Evolutionary conservation across 164 flowering plant species (phyloP), one percentile per base, ranked within the genome.

Genomic region (Tetrastigma voinierianum): DNA sequence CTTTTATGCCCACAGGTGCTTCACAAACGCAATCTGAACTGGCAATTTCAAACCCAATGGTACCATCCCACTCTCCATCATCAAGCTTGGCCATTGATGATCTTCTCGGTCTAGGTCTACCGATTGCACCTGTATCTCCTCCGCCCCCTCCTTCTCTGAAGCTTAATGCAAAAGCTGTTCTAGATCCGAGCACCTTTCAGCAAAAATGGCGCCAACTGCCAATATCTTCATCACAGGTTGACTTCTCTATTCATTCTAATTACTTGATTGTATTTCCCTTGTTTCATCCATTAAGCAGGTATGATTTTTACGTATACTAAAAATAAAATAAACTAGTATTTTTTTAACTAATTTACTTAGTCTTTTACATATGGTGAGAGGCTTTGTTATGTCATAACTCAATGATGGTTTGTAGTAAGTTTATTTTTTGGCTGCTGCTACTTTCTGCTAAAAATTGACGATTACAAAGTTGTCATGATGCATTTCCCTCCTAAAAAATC

Each of bases 161-260:
- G 72, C 96, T 96, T 59, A 86, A 85, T 72, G 67, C 87, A 67
- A 90, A 82, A 82, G 89, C 98, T 68, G 82, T 68, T 67, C 69
- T 96, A 46, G 97, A 93, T 78, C 92, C 98, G 20, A 75, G 76
- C 66, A 78, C 87, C 70, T 96, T 93, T 74, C 98, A 96, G 85
- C 90, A 86, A 65, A 96, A 96, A 76, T 96, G 99, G 99, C 92
- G 95, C 60, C 93, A 89, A 62, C 79, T 96, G 46, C 84, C 92
- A 17, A 66, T 85, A 59, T 77, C 93, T 46, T 46, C 81, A 68
- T 81, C 98, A 60, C 84, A 89, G 99, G 99, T 91, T 70, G 57
- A 19, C 52, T 70, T 59, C 45, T 19, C 20, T 53, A 57, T 44
- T 20, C 56, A 51, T 32, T 49, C 46, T 25, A n/a, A 23, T 18